A percentile compares a stretch with the other conserved stretches of the same genome.
phyloP scores from a whole-genome alignment of 2,329 filamentous ascomycete species.

The Ophiognomonia clavigignenti-juglandacearum region DNA sequence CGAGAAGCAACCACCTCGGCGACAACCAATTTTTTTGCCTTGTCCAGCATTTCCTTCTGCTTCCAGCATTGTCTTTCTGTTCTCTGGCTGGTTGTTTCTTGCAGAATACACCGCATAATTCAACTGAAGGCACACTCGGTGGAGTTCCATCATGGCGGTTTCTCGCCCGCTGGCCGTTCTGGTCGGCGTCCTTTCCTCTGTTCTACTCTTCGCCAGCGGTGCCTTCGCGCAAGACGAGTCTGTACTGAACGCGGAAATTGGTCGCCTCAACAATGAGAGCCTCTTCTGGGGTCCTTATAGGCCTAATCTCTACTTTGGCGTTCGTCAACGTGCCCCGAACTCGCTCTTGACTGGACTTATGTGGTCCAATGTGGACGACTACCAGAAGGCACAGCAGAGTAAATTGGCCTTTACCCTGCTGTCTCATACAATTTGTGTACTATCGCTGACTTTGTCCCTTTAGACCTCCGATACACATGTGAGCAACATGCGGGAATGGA shows the following conservation, averaged over 20 bases:
- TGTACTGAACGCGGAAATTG: slow-evolving; percentile 44
- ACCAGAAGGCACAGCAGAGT: slow-evolving; percentile 70
- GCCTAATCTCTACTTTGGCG: slow-evolving; percentile 90
- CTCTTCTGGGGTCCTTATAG: slow-evolving; percentile 95
- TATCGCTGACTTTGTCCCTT: slow-evolving; percentile 16
- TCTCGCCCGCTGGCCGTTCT: slow-evolving; percentile 24
- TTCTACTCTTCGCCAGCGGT: slow-evolving; percentile 16
- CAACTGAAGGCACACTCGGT: no score
- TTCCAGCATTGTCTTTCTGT: not conserved
- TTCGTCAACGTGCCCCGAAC: slow-evolving; percentile 75
- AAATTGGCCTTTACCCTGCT: slow-evolving; percentile 29
- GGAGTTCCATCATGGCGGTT: slow-evolving; percentile 19
- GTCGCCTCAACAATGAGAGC: slow-evolving; percentile 67
- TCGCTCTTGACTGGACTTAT: slow-evolving; percentile 79
- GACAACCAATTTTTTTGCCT: not conserved
- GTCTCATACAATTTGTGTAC: not conserved
- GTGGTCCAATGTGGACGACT: slow-evolving; percentile 84
- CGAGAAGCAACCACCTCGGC: slow-evolving; percentile 3
- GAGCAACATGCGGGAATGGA: slow-evolving; percentile 92
- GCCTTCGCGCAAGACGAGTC: slow-evolving; percentile 25
- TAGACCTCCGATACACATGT: slow-evolving; percentile 88
- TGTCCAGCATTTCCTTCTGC: not conserved
- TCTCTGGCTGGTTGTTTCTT: no score
- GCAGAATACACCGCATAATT: no score
- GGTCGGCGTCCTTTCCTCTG: slow-evolving; percentile 21